Conservation (phyloP, 2,329 filamentous ascomycete genomes). For the Tolypocladium cylindrosporum region DNA sequence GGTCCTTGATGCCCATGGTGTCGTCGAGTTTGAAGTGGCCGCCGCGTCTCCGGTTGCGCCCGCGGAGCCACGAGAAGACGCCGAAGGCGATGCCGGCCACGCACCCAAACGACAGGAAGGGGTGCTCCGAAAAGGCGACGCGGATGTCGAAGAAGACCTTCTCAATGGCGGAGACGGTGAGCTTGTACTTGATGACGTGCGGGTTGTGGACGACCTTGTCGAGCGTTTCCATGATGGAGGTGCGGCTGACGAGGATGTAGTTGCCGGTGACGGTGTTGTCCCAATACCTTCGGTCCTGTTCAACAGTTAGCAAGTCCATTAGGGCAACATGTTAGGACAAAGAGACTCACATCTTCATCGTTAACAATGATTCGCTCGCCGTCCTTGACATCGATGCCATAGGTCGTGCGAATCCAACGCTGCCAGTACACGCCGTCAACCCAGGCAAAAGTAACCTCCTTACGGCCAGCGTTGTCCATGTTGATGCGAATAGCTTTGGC, state of each 20-base stretch:
- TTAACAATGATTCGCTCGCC: constrained; percentile 94
- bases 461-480: constrained; percentile 77
- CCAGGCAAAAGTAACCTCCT: constrained; percentile 93
- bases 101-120: constrained; percentile 46
- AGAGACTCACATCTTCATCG: constrained; percentile 76
- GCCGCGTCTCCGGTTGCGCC: constrained; percentile 43
- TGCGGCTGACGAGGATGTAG: constrained; percentile 79
- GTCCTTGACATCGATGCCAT: constrained; percentile 78
- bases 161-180: constrained; percentile 62
- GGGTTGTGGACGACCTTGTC: constrained; percentile 59
- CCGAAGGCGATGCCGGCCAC: constrained; percentile 47
- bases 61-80: constrained; percentile 41
- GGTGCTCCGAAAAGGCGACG: constrained; percentile 47
- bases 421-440: constrained; percentile 97
- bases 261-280: constrained; percentile 84
- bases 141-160: constrained; percentile 61
- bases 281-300: constrained; percentile 86
- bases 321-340: too few relatives aligned
- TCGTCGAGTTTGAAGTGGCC: constrained; percentile 56
- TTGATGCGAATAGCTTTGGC: constrained; percentile 89
- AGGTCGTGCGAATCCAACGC: constrained; percentile 90
- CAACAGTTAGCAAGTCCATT: background rate
- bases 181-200: constrained; percentile 64
- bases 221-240: constrained; percentile 81
- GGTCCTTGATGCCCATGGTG: constrained; percentile 35